Conservation (phyloP, 495 filamentous ascomycete genomes). For the Astrothelium macrocarpum region DNA sequence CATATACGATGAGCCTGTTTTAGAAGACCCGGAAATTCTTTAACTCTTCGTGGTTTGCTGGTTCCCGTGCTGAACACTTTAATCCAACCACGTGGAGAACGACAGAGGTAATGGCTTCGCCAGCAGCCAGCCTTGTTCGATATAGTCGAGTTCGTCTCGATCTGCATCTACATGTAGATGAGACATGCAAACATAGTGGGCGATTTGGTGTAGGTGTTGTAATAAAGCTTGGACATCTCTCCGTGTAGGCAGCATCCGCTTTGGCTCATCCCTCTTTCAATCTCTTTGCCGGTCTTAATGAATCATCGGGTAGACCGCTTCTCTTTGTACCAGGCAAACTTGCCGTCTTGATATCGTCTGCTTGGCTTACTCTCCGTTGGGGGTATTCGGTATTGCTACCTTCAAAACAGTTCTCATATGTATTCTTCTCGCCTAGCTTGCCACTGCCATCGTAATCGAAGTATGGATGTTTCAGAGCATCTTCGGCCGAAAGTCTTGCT, state of each 20-base stretch:
- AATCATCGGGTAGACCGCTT: constrained; percentile 79
- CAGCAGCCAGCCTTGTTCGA: too few relatives aligned
- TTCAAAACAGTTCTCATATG: constrained; percentile 73
- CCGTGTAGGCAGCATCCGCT: neutral
- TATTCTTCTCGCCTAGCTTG: constrained; percentile 36
- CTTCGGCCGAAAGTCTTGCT: constrained; percentile 71
- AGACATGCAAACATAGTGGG: too few relatives aligned
- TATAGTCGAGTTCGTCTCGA: too few relatives aligned
- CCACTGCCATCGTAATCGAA: constrained; percentile 51
- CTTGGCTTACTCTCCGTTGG: constrained; percentile 76
- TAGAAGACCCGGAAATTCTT: neutral
- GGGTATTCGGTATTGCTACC: constrained; percentile 82
- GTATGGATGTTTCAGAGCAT: constrained; percentile 81
- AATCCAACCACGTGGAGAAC: too few relatives aligned
- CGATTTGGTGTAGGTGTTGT: too few relatives aligned
- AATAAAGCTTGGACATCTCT: neutral
- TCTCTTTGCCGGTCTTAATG: constrained; percentile 53
- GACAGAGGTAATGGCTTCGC: too few relatives aligned
- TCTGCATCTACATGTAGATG: too few relatives aligned
- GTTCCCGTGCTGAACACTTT: too few relatives aligned
- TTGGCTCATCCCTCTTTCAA: constrained; percentile 45
- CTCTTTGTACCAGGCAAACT: constrained; percentile 88
- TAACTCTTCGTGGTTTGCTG: too few relatives aligned
- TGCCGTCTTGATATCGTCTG: constrained; percentile 83
- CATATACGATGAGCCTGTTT: neutral